Conservation (phyloP, 495 filamentous ascomycete species). For the Trichocladium antarcticum region DNA sequence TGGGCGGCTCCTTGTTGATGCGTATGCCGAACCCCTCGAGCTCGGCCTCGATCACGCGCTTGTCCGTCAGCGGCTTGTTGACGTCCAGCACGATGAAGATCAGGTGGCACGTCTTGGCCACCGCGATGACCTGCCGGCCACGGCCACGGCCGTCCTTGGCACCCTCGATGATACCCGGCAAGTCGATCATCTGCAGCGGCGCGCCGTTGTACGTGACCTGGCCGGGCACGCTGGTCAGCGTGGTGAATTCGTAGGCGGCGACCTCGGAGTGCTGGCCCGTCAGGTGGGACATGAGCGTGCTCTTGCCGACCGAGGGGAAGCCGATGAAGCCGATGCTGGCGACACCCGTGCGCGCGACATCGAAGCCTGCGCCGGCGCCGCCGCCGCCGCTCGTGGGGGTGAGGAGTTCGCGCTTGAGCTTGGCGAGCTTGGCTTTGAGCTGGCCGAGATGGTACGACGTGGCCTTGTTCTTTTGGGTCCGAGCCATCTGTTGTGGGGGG, state of each 20-base stretch:
- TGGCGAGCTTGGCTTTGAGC: slow-evolving; percentile 96
- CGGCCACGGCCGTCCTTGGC: slow-evolving; percentile 97
- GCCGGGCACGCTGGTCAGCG: slow-evolving; percentile 90
- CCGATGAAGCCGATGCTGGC: slow-evolving; percentile 80
- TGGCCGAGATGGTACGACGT: slow-evolving; percentile 83
- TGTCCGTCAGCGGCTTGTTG: slow-evolving; percentile 95
- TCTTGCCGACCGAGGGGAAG: slow-evolving; percentile 96
- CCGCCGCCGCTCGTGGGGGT: slow-evolving; percentile 74
- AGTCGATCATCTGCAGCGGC: slow-evolving; percentile 96
- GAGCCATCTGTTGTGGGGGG: slow-evolving; percentile 58
- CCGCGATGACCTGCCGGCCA: slow-evolving; percentile 96
- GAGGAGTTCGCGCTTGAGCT: slow-evolving; percentile 89
- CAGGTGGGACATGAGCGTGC: slow-evolving; percentile 86
- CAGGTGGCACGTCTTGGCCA: slow-evolving; percentile 95
- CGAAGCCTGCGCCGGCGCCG: slow-evolving; percentile 85
- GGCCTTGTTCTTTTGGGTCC: slow-evolving; percentile 96
- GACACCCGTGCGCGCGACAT: slow-evolving; percentile 95
- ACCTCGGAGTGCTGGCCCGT: slow-evolving; percentile 96
- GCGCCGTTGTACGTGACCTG: slow-evolving; percentile 94
- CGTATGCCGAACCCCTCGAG: slow-evolving; percentile 95
- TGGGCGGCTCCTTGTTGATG: slow-evolving; percentile 93
- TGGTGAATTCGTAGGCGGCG: slow-evolving; percentile 97
- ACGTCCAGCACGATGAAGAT: slow-evolving; percentile 99
- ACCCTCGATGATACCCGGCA: slow-evolving; percentile 97
- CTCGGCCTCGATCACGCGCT: slow-evolving; percentile 92